Conservation (phyloP, 495 filamentous ascomycete species). For the Penicillium silybi region DNA sequence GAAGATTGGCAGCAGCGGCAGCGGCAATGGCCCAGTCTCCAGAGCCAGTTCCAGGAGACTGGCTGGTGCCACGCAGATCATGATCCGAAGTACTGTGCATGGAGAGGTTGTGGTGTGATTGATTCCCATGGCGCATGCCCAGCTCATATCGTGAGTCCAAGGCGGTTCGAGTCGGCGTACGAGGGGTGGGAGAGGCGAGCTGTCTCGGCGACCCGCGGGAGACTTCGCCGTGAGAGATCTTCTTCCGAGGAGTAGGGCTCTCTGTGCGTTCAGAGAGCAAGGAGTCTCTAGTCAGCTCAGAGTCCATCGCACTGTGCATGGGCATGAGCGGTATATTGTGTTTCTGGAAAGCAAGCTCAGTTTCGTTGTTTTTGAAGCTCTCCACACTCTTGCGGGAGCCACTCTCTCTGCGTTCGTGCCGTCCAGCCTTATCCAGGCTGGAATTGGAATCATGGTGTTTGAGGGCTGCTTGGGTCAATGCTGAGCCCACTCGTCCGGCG, state of each 20-base stretch:
- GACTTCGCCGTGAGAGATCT: constrained; percentile 48
- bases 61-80: constrained; percentile 40
- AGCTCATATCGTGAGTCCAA: constrained; percentile 47
- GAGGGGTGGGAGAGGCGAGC: constrained; percentile 47
- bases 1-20: constrained; percentile 42
- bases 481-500: constrained; percentile 50
- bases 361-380: constrained; percentile 55
- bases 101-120: constrained; percentile 52
- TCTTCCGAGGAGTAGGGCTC: constrained; percentile 42
- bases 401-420: constrained; percentile 44
- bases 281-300: constrained; percentile 83
- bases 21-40: constrained; percentile 45
- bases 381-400: constrained; percentile 47
- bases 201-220: constrained; percentile 50
- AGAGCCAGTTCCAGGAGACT: constrained; percentile 45
- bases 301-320: constrained; percentile 76
- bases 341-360: constrained; percentile 57
- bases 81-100: constrained; percentile 49
- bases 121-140: constrained; percentile 55
- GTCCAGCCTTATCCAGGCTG: constrained; percentile 51
- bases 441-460: constrained; percentile 62
- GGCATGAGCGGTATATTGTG: constrained; percentile 75
- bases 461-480: constrained; percentile 61
- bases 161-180: constrained; percentile 52
- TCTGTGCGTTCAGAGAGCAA: constrained; percentile 78